These are phyloP conservation scores for Trypethelium eluteriae DNA, from an alignment of 495 filamentous ascomycete genomes.

Conservation along the genomic window DNA sequence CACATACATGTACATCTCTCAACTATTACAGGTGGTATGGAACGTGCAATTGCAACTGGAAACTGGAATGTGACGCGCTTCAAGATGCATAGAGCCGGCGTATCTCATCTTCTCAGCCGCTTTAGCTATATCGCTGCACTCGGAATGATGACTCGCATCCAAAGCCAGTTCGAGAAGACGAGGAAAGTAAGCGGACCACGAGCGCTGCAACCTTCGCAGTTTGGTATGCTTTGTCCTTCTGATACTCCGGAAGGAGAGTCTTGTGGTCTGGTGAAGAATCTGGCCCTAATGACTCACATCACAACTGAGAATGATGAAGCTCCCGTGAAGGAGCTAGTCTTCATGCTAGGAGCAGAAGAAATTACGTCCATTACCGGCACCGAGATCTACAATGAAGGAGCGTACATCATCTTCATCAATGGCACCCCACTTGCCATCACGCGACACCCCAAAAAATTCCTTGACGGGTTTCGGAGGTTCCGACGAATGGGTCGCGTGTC, in stretches of 20 bases:
- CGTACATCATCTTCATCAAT: constrained; percentile 89
- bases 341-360: constrained; percentile 70
- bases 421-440: constrained; percentile 85
- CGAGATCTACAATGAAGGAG: constrained; percentile 73
- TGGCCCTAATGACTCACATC: constrained; percentile 98
- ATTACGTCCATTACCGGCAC: constrained; percentile 63
- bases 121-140: constrained; percentile 94
- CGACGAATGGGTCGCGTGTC: constrained; percentile 83
- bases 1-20: constrained; percentile 69
- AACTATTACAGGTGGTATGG: constrained; percentile 82
- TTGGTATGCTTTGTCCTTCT: constrained; percentile 92
- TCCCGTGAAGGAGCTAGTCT: constrained; percentile 72
- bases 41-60: constrained; percentile 87
- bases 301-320: constrained; percentile 91
- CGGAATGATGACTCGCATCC: constrained; percentile 99
- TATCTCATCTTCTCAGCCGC: constrained; percentile 91
- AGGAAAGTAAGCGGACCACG: constrained; percentile 90
- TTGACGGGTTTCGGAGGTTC: constrained; percentile 71
- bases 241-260: constrained; percentile 98
- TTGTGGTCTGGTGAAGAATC: constrained; percentile 94
- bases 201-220: constrained; percentile 93
- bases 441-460: constrained; percentile 71
- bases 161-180: constrained; percentile 97
- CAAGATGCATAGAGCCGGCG: constrained; percentile 94
- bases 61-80: constrained; percentile 98